Base-by-base conservation (phyloP, 1,284 basidiomycete species). In the Cutaneotrichosporon cavernicola region DNA sequence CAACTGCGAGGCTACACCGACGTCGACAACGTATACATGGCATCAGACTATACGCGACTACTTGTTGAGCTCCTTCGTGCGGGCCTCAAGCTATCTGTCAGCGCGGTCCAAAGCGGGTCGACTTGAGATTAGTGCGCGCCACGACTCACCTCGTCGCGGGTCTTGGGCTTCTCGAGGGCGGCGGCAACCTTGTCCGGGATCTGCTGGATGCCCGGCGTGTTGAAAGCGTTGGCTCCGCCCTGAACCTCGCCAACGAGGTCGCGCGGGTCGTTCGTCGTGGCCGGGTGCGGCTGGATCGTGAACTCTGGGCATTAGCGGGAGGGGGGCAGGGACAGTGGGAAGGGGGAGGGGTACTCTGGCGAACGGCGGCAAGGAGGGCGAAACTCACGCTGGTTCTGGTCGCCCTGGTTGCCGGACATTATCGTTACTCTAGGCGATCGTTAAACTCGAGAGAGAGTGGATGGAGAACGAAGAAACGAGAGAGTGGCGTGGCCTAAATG, bases 261-360 rank as follows among this genome's bases (percentile, higher is more conserved):
- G 43, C 76, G 66, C 7, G 81, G 80, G 73, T 81, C 80, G 69
- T 81, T 81, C 68, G 76, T 78, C 71, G 73, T 81, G 34, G 80
- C 80, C 43, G 80, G 80, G 72, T 82, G 79, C 30, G 81, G 82
- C 67, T 80, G 81, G 73, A 81, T 83, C 51, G 67, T 75, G 76
- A 83, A 82, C 58, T 64, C 63, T 60, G 62, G 31, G 26, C 8
- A 22, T 53, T 6, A 31, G 58, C 34, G 34, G 46, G 22, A 8
- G n/a, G 30, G n/a, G n/a, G n/a, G n/a, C 14, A 9, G 46, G 58
- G 11, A 4, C 3, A 14, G 16, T 30, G 36, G 38, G 22, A 30
- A 14, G 38, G 38, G 40, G 16, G 1, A 43, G 36, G 36, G 36
- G 13, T 9, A 18, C 16, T 13, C 40, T 5, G 9, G 40, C 11